A percentile compares a stretch with the other conserved stretches of the same genome.
Evolutionary conservation across 1,284 basidiomycete species (phyloP).

Genomic region (Cryptococcus maquisensis): DNA sequence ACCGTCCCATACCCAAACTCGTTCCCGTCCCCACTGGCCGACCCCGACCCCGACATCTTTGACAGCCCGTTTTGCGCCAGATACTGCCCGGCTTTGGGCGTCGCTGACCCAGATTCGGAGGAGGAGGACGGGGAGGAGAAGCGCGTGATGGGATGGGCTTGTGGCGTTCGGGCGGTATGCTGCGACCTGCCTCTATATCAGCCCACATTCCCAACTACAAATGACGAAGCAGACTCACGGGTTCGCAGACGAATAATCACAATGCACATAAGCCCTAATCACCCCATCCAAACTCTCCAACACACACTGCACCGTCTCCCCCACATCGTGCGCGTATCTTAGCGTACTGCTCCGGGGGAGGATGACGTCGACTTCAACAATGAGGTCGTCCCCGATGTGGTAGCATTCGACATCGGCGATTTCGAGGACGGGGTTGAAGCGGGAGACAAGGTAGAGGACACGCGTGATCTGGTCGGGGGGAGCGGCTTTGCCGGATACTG

Average conservation of each 20-base stretch:
- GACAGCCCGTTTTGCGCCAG: not conserved
- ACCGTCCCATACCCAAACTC: too few species aligned
- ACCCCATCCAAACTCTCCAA: conserved; percentile 44
- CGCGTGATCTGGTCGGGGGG: conserved; percentile 40
- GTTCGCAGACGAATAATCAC: conserved; percentile 42
- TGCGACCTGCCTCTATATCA: conserved; percentile 5
- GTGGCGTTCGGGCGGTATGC: conserved; percentile 15
- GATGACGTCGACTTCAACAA: conserved; percentile 52
- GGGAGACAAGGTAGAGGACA: conserved; percentile 52
- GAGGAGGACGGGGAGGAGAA: not conserved
- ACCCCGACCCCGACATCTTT: too few species aligned
- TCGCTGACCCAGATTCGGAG: conserved; percentile 8
- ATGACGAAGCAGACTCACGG: conserved; percentile 22
- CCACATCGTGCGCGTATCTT: conserved; percentile 51
- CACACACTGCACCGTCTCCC: conserved; percentile 48
- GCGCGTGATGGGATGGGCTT: not conserved
- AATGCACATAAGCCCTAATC: conserved; percentile 50
- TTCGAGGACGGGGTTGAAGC: conserved; percentile 48
- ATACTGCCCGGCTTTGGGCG: conserved; percentile 4
- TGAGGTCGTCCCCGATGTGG: conserved; percentile 50
- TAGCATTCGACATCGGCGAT: conserved; percentile 48
- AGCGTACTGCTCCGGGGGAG: conserved; percentile 48
- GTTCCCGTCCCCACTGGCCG: too few species aligned
- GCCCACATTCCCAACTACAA: too few species aligned
- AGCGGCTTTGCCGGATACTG: conserved; percentile 41